Evolutionary conservation across 441 rosid genomes (phyloP).

Genomic region (Hura crepitans): DNA sequence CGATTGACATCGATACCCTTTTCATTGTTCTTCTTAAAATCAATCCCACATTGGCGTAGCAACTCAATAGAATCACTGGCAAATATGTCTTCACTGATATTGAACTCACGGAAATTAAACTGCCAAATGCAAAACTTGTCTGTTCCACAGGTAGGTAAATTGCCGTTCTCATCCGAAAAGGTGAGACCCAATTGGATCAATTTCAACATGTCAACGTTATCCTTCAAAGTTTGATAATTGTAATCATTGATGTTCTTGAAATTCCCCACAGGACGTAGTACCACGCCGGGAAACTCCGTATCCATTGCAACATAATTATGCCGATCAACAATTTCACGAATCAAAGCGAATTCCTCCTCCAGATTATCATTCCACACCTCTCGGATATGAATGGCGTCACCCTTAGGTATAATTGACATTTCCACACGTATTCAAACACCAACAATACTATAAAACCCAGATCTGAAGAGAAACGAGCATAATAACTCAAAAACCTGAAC

Average conservation of each 20-base stretch:
- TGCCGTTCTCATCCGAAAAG: conserved; percentile 55
- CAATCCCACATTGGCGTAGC: conserved; percentile 48
- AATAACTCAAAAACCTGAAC: too few relatives aligned
- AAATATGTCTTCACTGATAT: conserved; percentile 44
- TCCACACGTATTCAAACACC: too few relatives aligned
- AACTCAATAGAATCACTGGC: conserved; percentile 56
- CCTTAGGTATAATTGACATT: conserved; percentile 42
- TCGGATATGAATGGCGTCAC: conserved; percentile 49
- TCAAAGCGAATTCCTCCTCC: conserved; percentile 41
- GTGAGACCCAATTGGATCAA: conserved; percentile 77
- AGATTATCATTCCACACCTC: conserved; percentile 69
- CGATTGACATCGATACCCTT: conserved; percentile 46
- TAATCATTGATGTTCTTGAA: conserved; percentile 38
- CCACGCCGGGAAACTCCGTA: conserved; percentile 74
- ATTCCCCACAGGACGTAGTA: conserved; percentile 45
- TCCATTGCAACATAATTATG: conserved; percentile 67
- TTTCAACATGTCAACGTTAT: conserved; percentile 63
- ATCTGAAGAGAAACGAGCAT: too few relatives aligned
- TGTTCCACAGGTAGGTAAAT: conserved; percentile 61
- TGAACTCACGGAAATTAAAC: conserved; percentile 65
- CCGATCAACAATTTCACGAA: conserved; percentile 42
- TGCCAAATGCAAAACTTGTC: conserved; percentile 62
- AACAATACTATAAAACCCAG: too few relatives aligned
- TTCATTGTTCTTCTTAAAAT: conserved; percentile 48
- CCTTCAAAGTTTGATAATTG: conserved; percentile 53